These are phyloP conservation scores for Triadica sebifera DNA, from an alignment of 345 rosid species.

Conservation along the genomic window DNA sequence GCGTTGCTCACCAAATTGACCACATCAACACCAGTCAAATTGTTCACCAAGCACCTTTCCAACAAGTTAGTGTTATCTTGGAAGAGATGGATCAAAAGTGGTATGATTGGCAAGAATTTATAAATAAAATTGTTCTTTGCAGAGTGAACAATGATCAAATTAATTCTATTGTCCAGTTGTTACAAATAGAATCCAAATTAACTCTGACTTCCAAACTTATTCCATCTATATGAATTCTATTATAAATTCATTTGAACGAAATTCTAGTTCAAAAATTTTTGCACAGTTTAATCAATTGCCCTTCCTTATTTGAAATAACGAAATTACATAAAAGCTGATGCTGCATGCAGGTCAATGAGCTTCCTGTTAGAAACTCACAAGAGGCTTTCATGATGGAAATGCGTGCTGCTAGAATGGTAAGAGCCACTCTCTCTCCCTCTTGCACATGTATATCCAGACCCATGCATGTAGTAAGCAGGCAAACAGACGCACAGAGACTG, in stretches of 20 bases:
- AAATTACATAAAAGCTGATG: conserved; percentile 8
- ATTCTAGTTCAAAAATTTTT: not conserved
- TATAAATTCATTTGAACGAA: not conserved
- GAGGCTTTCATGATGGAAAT: conserved; percentile 93
- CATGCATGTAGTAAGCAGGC: not conserved
- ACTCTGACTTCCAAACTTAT: not conserved
- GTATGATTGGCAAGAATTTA: no score
- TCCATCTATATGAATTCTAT: not conserved
- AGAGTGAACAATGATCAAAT: no score
- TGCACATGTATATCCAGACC: not conserved
- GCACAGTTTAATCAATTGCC: no score
- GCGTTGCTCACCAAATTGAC: no score
- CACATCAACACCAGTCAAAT: no score
- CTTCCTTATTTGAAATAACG: not conserved
- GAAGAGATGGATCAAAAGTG: no score
- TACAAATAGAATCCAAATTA: not conserved
- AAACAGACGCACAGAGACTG: not conserved
- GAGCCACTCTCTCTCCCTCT: conserved; percentile 13
- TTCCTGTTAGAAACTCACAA: conserved; percentile 75
- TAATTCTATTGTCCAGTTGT: no score
- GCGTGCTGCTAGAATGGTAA: conserved; percentile 93
- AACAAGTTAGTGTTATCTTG: no score
- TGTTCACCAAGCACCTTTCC: no score
- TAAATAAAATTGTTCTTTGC: no score
- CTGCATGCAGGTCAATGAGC: conserved; percentile 62